Base-by-base conservation (phyloP, 495 filamentous ascomycete species). In the Penicillium ochrochloron region DNA sequence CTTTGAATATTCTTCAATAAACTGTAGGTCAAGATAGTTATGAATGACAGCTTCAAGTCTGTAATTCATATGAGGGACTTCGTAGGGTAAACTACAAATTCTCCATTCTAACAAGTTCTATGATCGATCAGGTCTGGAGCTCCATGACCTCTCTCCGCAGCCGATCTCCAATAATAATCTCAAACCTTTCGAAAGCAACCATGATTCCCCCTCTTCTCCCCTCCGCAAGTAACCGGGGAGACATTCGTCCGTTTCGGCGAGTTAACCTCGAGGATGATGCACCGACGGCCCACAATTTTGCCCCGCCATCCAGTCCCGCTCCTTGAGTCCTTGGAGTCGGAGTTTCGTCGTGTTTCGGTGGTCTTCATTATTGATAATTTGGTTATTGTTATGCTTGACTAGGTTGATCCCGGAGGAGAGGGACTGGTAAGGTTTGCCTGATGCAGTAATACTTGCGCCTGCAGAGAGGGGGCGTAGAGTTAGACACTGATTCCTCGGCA, bases 171-270 rank as follows among this genome's bases (percentile, higher is more conserved):
- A 3, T 37, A 11, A 12, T 15, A 17, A 29, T 31, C 3, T 31
- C 5, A 25, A 2, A 27, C 14, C 25, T 15, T 34, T 21, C 25
- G 29, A 31, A n/a, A 34, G 52, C 46, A 50, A 50, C 46, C 42
- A 15, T 44, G 5, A 33, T 33, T 33, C 3, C 19, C 14, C 25
- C 21, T 19, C 48, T 27, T 33, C 33, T 34, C 57, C 57, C 58
- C 17, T 91, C 93, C 25, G 57, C 48, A 86, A 29, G 58, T 59
- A 60, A 29, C 57, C 69, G 66, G 69, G 63, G 52, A 37, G 66
- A 69, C 42, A 34, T 71, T 68, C 60, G 60, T 57, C 66, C 66
- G 66, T 54, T 58, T 58, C 56, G 56, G 56, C 56, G 56, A 58
- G 37, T 50, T 70, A 44, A 64, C 34, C 62, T 62, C 7, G 51